These are phyloP conservation scores for Begonia peltatifolia DNA, from an alignment of 306 rosid genomes.

Conservation along the genomic window DNA sequence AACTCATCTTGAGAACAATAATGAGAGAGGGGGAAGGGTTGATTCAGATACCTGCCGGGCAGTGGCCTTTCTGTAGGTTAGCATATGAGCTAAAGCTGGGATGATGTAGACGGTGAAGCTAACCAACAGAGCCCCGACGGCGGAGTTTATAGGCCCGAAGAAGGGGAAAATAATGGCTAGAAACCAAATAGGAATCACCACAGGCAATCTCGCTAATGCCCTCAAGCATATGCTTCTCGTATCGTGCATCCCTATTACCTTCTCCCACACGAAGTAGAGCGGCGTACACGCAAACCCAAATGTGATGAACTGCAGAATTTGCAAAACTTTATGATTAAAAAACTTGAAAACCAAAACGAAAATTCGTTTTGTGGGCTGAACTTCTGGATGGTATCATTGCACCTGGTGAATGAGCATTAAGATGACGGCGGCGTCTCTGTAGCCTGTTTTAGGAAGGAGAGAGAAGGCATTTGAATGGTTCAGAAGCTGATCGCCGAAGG, in stretches of 20 bases:
- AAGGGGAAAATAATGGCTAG: slow-evolving; percentile 83
- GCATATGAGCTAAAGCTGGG: slow-evolving; percentile 68
- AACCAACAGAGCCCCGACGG: slow-evolving; percentile 78
- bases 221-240: slow-evolving; percentile 56
- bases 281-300: slow-evolving; percentile 90
- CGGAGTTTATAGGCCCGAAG: slow-evolving; percentile 85
- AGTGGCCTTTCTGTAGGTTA: slow-evolving; percentile 65
- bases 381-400: neutral
- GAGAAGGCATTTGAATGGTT: slow-evolving; percentile 62
- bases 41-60: slow-evolving; percentile 48
- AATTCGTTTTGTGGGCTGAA: too few species aligned
- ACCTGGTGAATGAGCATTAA: slow-evolving; percentile 42
- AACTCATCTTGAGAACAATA: neutral
- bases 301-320: slow-evolving; percentile 63
- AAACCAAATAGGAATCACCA: slow-evolving; percentile 86
- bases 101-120: slow-evolving; percentile 88
- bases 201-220: slow-evolving; percentile 73
- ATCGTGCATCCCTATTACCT: slow-evolving; percentile 26
- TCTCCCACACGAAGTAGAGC: slow-evolving; percentile 92
- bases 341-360: too few species aligned
- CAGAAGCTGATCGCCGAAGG: slow-evolving; percentile 42
- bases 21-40: neutral
- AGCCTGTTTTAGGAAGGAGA: slow-evolving; percentile 36
- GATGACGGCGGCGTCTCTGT: slow-evolving; percentile 59
- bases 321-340: too few species aligned